Base-by-base conservation (phyloP, 1,139 yeast genomes). In the Kurtzmaniella quercitrusa region DNA sequence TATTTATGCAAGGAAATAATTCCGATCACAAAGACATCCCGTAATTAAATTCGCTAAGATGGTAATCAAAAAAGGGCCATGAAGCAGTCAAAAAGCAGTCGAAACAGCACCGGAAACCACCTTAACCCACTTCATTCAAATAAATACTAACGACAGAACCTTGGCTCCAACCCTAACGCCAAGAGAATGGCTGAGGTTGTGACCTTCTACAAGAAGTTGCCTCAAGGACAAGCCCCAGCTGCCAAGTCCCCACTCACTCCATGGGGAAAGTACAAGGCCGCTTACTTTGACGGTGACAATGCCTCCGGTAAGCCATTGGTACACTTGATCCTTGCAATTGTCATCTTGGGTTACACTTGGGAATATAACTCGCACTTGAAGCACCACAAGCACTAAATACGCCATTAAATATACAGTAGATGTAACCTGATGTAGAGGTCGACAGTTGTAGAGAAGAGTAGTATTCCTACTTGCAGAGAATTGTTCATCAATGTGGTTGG, bases 171-270 rank as follows among this genome's bases (percentile, higher is more conserved):
- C 73, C 96, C 97, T 60, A 86, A 91, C 62, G 97, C 98, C 58
- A 89, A 89, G 80, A 89, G 96, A 76, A 89, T 93, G 86, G 85
- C 88, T 57, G 88, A 88, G 66, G 96, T 93, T 59, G 97, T 93
- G 58, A 78, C 88, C 54, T 90, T 93, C 80, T 93, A 93, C 85
- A 87, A 91, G 77, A 84, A 90, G 59, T 81, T 93, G 61, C 98
- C 98, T 63, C 91, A 90, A 68, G 98, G 98, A 41, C 75, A 87
- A 51, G 94, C 95, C 50, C 76, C 77, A 55, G 83, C 91, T 52
- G 74, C 81, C 52, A 73, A 76, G 65, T 77, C 81, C 66, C 82
- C 94, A 58, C 69, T 79, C 56, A 81, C 86, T 55, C 82, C 90
- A 57, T 66, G 85, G 55, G 90, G 85, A 57, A 70, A 79, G 68